Base-by-base conservation (phyloP, 257 asterid species). In the Jasminum sambac region DNA sequence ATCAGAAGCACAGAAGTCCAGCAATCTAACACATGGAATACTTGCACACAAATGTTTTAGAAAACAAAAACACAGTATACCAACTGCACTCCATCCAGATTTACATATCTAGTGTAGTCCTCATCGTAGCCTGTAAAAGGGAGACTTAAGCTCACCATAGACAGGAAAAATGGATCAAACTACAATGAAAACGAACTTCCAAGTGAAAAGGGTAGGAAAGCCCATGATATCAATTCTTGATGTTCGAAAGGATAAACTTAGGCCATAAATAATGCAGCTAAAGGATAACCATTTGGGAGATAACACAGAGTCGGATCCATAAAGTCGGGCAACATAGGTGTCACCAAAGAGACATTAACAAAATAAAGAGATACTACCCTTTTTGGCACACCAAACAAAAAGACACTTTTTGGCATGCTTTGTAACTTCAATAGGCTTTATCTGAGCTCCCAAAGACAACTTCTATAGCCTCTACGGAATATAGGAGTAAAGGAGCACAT, bases 371-470 rank as follows among this genome's bases (percentile, higher is more conserved):
- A 52, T 2, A 3, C 0, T 5, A 14, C 82, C 89, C 91, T 85
- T 86, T 37, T 84, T n/a, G n/a, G n/a, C n/a, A n/a, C n/a, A n/a
- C n/a, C n/a, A n/a, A n/a, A n/a, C n/a, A n/a, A n/a, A n/a, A n/a
- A n/a, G n/a, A n/a, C n/a, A n/a, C n/a, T n/a, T n/a, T n/a, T n/a
- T 84, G 30, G 84, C 66, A 8, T 86, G 80, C n/a, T 85, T 88
- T 1, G 77, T 73, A 16, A 79, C 46, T 63, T 84, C 89, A 66
- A 79, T 39, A 16, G 80, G 61, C 80, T 84, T 87, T 0, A 80
- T 48, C 72, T 85, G 83, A 2, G 93, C 66, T 12, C 87, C 91
- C 87, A 89, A 50, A 5, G 96, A 72, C 30, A 89, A 64, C 40
- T 84, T 79, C 90, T 38, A 88, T 72, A 70, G 91, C 81, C 63